A percentile compares a stretch with the other conserved stretches of the same genome.
These are phyloP conservation scores for Pleurotus tuber-regium DNA, from an alignment of 768 basidiomycete species.

Conservation along the genomic window DNA sequence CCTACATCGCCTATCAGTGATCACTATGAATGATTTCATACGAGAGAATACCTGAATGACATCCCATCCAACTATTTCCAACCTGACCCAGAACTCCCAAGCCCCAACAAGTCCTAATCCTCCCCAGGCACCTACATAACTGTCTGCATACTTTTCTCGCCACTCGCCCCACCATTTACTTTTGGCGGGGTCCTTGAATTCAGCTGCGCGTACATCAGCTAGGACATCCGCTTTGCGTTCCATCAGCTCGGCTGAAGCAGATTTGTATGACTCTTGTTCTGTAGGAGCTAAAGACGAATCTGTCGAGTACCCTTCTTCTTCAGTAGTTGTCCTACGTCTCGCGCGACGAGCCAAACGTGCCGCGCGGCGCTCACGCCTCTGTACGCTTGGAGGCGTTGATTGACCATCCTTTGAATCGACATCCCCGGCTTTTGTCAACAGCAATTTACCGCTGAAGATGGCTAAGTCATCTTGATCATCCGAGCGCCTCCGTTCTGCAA, in stretches of 20 bases:
- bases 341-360: slow-evolving; percentile 59
- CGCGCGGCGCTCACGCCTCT: slow-evolving; percentile 52
- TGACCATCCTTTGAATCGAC: slow-evolving; percentile 54
- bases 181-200: slow-evolving; percentile 76
- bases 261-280: slow-evolving; percentile 67
- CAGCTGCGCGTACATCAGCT: slow-evolving; percentile 78
- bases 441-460: slow-evolving; percentile 54
- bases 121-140: slow-evolving; percentile 88
- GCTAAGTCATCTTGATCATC: slow-evolving; percentile 85
- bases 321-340: slow-evolving; percentile 33
- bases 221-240: slow-evolving; percentile 56
- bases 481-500: slow-evolving; percentile 58
- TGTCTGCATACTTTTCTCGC: slow-evolving; percentile 76
- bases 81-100: slow-evolving; percentile 93
- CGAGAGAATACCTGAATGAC: slow-evolving; percentile 73
- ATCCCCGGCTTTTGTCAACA: slow-evolving; percentile 29
- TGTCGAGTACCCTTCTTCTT: slow-evolving; percentile 86
- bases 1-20: slow-evolving; percentile 31
- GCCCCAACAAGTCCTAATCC: slow-evolving; percentile 83
- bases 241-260: slow-evolving; percentile 55
- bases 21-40: not conserved
- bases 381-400: slow-evolving; percentile 37
- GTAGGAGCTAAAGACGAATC: slow-evolving; percentile 68
- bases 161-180: slow-evolving; percentile 40
- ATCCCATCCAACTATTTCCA: slow-evolving; percentile 88